Percentiles rank a stretch among this genome's conserved stretches.
phyloP scores from a whole-genome alignment of 345 rosid genomes.

The Nasturtium officinale region DNA sequence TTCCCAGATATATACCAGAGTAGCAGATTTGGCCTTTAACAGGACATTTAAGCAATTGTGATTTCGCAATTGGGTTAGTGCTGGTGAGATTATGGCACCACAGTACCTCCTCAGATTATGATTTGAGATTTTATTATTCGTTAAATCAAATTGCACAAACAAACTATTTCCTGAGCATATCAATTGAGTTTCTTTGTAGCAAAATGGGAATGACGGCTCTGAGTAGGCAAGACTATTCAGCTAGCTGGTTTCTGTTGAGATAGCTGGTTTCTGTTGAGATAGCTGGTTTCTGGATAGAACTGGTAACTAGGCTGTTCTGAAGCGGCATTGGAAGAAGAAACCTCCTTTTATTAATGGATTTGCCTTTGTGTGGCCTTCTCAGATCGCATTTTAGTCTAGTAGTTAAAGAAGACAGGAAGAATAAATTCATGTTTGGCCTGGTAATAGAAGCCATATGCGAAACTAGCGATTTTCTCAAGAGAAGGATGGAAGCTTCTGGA shows the following conservation, averaged over 20 bases:
- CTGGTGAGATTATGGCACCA: constrained; percentile 20
- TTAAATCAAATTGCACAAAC: background rate
- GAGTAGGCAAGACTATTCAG: constrained; percentile 14
- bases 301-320: constrained; percentile 11
- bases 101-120: background rate
- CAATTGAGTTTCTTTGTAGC: constrained; percentile 13
- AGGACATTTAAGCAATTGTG: constrained; percentile 29
- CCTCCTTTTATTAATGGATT: constrained; percentile 4
- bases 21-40: constrained; percentile 24
- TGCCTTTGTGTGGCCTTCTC: constrained; percentile 10
- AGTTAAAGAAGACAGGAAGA: background rate
- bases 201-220: background rate
- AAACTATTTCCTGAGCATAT: constrained; percentile 17
- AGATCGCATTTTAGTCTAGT: background rate
- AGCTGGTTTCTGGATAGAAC: constrained; percentile 24
- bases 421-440: constrained; percentile 17
- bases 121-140: background rate
- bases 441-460: constrained; percentile 22
- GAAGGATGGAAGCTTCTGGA: constrained; percentile 19
- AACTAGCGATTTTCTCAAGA: constrained; percentile 12
- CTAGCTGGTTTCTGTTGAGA: constrained; percentile 24
- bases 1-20: constrained; percentile 22
- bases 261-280: background rate
- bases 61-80: constrained; percentile 15
- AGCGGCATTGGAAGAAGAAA: constrained; percentile 21